A percentile compares a stretch with the other conserved stretches of the same genome.
phyloP scores from a whole-genome alignment of 75 land plant genomes.

The Pseudotsuga menziesii region DNA sequence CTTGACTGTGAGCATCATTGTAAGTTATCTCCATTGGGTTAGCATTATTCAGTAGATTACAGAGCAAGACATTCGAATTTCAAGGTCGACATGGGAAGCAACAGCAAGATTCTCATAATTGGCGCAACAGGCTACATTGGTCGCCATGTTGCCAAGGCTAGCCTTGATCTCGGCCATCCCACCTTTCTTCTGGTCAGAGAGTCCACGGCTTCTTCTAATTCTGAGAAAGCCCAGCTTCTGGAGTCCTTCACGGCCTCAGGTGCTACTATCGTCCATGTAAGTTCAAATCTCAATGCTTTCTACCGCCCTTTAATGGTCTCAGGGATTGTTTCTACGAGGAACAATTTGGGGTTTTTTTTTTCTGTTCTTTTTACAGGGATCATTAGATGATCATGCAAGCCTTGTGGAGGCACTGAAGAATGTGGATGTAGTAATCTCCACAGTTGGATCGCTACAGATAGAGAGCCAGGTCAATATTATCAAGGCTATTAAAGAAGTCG shows the following conservation, averaged over 20 bases:
- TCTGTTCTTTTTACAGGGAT: constrained; percentile 13
- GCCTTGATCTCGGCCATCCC: constrained; percentile 44
- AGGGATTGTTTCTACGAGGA: not conserved
- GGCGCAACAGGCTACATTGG: constrained; percentile 82
- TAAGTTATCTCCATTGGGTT: too few species aligned
- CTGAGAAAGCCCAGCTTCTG: constrained; percentile 41
- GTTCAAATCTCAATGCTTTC: not conserved
- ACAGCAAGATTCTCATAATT: constrained; percentile 54
- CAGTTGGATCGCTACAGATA: constrained; percentile 1
- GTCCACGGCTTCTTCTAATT: constrained; percentile 24
- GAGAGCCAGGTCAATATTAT: constrained; percentile 23
- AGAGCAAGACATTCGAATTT: too few species aligned
- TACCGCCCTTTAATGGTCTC: not conserved
- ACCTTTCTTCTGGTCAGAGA: constrained; percentile 50
- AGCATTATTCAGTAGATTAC: not conserved
- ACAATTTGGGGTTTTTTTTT: too few species aligned
- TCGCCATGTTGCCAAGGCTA: constrained; percentile 48
- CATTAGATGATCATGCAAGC: constrained; percentile 22
- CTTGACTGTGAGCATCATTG: too few species aligned
- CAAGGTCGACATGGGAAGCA: constrained; percentile 8
- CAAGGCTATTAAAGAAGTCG: constrained; percentile 31
- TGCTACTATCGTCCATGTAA: constrained; percentile 36
- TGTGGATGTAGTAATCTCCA: constrained; percentile 34
- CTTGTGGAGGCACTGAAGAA: constrained; percentile 21
- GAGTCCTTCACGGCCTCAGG: constrained; percentile 39